Percentiles rank a stretch among this genome's conserved stretches.
Evolutionary conservation across 2,329 filamentous ascomycete genomes (phyloP).

Genomic region (Hypoxylon sp.): DNA sequence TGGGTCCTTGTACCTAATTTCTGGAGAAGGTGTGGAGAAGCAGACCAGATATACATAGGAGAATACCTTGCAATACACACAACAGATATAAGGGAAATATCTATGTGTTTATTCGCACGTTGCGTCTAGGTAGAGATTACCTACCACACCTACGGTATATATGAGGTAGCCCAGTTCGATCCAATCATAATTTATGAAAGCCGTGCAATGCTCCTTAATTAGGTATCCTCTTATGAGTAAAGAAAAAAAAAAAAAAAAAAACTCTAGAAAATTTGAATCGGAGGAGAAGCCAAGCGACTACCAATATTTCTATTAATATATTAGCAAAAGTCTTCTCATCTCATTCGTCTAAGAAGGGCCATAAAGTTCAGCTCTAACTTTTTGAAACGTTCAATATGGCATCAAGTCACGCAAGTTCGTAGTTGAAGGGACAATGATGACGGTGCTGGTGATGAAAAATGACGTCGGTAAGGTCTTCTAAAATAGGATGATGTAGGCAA

Average conservation of each 20-base stretch:
- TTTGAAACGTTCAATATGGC: slow-evolving; percentile 9
- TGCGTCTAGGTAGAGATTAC: neutral
- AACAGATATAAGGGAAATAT: slow-evolving; percentile 10
- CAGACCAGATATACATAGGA: slow-evolving; percentile 13
- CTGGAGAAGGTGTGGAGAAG: slow-evolving; percentile 43
- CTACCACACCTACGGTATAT: neutral
- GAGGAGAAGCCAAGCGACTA: neutral
- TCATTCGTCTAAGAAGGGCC: slow-evolving; percentile 18
- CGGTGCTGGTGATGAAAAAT: slow-evolving; percentile 25
- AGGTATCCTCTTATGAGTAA: neutral
- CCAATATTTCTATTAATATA: neutral
- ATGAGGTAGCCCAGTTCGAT: neutral
- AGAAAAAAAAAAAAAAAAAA: too few relatives aligned
- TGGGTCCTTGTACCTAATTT: slow-evolving; percentile 29
- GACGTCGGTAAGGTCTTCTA: slow-evolving; percentile 32
- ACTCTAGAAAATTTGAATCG: neutral
- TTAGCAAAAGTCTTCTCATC: slow-evolving; percentile 1
- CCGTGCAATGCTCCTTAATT: slow-evolving; percentile 17
- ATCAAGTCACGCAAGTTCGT: slow-evolving; percentile 13
- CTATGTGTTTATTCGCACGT: slow-evolving; percentile 19
- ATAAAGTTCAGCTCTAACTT: slow-evolving; percentile 4
- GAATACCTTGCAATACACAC: slow-evolving; percentile 24
- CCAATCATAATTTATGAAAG: slow-evolving; percentile 15
- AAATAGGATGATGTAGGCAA: slow-evolving; percentile 16
- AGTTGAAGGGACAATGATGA: slow-evolving; percentile 18